These are phyloP conservation scores for Grosmannia huntii DNA, from an alignment of 2,329 filamentous ascomycete species.

Conservation along the genomic window DNA sequence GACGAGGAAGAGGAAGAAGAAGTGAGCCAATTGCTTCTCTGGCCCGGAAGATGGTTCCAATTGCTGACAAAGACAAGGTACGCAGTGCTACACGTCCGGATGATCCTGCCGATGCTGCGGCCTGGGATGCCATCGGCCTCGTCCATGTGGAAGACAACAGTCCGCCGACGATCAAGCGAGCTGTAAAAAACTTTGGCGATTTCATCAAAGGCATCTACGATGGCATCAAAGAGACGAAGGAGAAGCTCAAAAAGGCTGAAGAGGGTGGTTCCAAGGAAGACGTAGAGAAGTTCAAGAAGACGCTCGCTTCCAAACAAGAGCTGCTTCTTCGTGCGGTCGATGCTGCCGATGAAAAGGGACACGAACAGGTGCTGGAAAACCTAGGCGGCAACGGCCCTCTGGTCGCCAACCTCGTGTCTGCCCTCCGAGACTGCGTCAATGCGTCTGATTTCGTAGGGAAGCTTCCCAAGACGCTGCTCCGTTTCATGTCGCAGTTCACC, in stretches of 20 bases:
- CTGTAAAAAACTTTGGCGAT: constrained; percentile 38
- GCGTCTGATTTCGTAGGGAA: constrained; percentile 38
- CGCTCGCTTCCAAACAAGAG: constrained; percentile 31
- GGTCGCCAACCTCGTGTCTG: constrained; percentile 39
- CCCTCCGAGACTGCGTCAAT: constrained; percentile 41
- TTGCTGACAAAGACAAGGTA: constrained; percentile 14
- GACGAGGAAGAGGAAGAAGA: constrained; percentile 10
- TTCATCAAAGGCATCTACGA: constrained; percentile 34
- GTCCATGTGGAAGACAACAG: constrained; percentile 30
- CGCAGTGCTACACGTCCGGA: constrained; percentile 30
- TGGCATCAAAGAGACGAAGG: constrained; percentile 34
- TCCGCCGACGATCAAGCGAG: constrained; percentile 26
- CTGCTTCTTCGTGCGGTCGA: constrained; percentile 38
- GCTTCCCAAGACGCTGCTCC: constrained; percentile 41
- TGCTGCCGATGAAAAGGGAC: constrained; percentile 39
- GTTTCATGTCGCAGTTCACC: constrained; percentile 48
- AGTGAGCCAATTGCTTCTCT: background rate
- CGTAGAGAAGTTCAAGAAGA: constrained; percentile 25
- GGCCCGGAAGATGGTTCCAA: background rate
- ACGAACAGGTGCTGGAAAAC: constrained; percentile 42
- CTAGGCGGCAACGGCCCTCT: constrained; percentile 45
- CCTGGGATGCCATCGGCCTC: constrained; percentile 40
- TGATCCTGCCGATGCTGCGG: constrained; percentile 32
- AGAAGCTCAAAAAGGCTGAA: constrained; percentile 29
- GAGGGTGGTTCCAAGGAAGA: constrained; percentile 23